phyloP scores from a whole-genome alignment of 306 rosid genomes.

The Inga laurina region DNA sequence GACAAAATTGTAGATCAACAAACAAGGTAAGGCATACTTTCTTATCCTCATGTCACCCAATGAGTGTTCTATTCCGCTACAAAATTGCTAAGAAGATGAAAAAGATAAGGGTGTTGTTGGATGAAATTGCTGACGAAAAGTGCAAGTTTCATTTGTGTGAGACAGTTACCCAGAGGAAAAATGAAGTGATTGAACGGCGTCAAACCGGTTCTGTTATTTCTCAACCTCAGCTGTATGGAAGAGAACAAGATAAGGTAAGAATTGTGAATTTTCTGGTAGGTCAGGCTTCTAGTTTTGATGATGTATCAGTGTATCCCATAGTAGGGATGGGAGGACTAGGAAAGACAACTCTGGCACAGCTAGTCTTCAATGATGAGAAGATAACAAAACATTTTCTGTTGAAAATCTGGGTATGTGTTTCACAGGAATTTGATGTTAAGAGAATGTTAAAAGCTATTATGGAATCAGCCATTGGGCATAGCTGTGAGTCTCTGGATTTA shows the following conservation, averaged over 20 bases:
- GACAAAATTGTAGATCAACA: neutral
- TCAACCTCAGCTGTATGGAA: slow-evolving; percentile 29
- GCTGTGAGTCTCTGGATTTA: neutral
- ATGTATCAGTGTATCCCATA: slow-evolving; percentile 10
- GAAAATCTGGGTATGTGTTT: slow-evolving; percentile 36
- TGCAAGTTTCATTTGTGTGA: slow-evolving; percentile 8
- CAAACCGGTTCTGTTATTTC: slow-evolving; percentile 20
- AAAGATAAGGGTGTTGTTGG: neutral
- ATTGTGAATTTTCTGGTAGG: slow-evolving; percentile 5
- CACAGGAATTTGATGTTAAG: slow-evolving; percentile 10
- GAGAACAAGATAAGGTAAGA: slow-evolving; percentile 23
- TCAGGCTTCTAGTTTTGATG: neutral
- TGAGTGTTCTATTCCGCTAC: neutral
- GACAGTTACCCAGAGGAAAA: neutral
- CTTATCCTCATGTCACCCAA: slow-evolving; percentile 1
- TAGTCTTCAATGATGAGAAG: slow-evolving; percentile 31
- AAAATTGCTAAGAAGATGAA: slow-evolving; percentile 9
- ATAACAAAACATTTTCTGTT: slow-evolving; percentile 8
- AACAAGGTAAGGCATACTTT: slow-evolving; percentile 5
- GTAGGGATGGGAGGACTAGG: slow-evolving; percentile 39
- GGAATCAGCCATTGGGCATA: neutral
- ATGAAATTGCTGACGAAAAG: slow-evolving; percentile 27
- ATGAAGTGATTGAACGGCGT: slow-evolving; percentile 1
- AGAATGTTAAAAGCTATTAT: slow-evolving; percentile 14
- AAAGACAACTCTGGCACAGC: slow-evolving; percentile 38